Percentiles rank a stretch among this genome's conserved stretches.
phyloP scores from a whole-genome alignment of 306 rosid genomes.

The Vigna trinervia region DNA sequence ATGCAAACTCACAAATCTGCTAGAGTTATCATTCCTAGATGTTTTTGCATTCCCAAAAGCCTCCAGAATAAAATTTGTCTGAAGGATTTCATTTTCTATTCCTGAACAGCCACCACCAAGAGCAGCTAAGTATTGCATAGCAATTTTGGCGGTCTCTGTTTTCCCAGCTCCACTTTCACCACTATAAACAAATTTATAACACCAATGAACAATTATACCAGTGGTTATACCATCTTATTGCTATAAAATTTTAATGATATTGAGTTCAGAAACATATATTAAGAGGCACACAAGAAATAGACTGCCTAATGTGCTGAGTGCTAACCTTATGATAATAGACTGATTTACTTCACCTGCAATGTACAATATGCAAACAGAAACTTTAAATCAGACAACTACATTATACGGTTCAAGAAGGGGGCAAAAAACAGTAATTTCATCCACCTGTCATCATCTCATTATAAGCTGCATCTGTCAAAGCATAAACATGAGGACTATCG shows the following conservation, averaged over 20 bases:
- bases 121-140: conserved; percentile 85
- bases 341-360: conserved; percentile 88
- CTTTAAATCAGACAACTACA: conserved; percentile 40
- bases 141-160: conserved; percentile 90
- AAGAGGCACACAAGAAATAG: conserved; percentile 20
- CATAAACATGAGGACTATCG: conserved; percentile 86
- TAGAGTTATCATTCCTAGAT: conserved; percentile 81
- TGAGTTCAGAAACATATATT: conserved; percentile 28
- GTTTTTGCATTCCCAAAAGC: conserved; percentile 97
- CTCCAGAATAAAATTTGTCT: conserved; percentile 79
- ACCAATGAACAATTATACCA: conserved; percentile 23
- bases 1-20: conserved; percentile 88
- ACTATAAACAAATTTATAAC: conserved; percentile 53
- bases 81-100: conserved; percentile 70
- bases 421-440: conserved; percentile 15
- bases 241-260: conserved; percentile 9
- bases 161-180: conserved; percentile 99
- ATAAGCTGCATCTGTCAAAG: conserved; percentile 75
- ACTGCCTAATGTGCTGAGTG: conserved; percentile 35
- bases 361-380: conserved; percentile 45
- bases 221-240: conserved; percentile 5
- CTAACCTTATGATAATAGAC: conserved; percentile 94
- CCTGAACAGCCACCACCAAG: conserved; percentile 77
- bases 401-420: conserved; percentile 27
- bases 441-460: conserved; percentile 87